Evolutionary conservation across 2,329 filamentous ascomycete species (phyloP).

Genomic region (Cadophora sp.): DNA sequence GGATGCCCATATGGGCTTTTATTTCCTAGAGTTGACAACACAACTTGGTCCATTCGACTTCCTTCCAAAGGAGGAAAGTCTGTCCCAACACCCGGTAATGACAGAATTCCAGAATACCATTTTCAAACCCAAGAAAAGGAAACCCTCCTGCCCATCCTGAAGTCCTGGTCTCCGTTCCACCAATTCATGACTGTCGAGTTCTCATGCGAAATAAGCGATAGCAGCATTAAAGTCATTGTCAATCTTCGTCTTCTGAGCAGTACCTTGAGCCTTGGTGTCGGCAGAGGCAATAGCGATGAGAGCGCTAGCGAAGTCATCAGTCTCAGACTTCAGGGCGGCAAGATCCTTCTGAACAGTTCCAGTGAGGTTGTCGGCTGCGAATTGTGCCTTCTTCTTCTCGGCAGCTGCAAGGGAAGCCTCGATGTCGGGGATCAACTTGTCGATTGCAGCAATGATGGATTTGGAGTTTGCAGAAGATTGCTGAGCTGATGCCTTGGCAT

Average conservation of each 20-base stretch:
- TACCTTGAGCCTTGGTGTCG: conserved; percentile 23
- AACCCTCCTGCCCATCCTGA: neutral
- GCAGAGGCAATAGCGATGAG: conserved; percentile 31
- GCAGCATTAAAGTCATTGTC: conserved; percentile 21
- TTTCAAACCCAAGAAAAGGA: neutral
- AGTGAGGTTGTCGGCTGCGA: conserved; percentile 20
- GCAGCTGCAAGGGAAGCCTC: conserved; percentile 20
- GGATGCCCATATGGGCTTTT: neutral
- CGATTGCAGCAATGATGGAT: conserved; percentile 17
- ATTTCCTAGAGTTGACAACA: too few relatives aligned
- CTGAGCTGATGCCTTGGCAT: conserved; percentile 25
- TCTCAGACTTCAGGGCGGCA: conserved; percentile 20
- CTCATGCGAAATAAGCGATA: conserved; percentile 14
- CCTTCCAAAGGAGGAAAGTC: neutral
- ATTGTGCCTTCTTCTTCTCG: conserved; percentile 29
- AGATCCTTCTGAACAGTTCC: conserved; percentile 22
- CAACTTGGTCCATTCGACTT: too few relatives aligned
- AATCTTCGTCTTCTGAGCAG: conserved; percentile 22
- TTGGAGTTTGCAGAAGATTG: conserved; percentile 27
- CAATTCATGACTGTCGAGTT: neutral
- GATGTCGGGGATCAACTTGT: conserved; percentile 23
- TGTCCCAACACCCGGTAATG: neutral
- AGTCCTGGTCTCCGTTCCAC: neutral
- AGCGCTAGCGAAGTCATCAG: conserved; percentile 27
- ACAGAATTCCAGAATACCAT: neutral